phyloP scores from a whole-genome alignment of 2,329 filamentous ascomycete genomes.

The Blumeriella jaapii region DNA sequence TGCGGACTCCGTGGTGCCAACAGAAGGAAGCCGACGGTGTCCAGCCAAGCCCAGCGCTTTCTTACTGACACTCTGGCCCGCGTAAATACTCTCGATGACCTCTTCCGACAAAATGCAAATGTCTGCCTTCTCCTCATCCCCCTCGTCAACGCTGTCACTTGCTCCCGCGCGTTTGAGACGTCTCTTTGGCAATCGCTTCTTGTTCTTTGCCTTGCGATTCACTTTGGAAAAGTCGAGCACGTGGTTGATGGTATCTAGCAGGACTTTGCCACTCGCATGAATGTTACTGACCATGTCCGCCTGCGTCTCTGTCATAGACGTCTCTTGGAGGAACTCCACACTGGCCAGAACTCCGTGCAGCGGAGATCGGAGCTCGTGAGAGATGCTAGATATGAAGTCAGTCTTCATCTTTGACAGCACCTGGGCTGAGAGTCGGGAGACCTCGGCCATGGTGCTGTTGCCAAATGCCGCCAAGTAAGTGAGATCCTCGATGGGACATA shows the following conservation, averaged over 20 bases:
- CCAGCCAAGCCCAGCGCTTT: constrained; percentile 18
- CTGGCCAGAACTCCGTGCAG: constrained; percentile 48
- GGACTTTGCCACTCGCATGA: constrained; percentile 38
- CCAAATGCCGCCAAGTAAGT: constrained; percentile 40
- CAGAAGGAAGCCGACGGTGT: constrained; percentile 11
- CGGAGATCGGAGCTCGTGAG: constrained; percentile 49
- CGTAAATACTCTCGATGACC: constrained; percentile 25
- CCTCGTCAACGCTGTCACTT: constrained; percentile 11
- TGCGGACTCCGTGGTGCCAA: constrained; percentile 6
- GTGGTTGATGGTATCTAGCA: constrained; percentile 42
- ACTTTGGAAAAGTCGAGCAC: constrained; percentile 45
- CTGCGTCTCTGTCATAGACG: constrained; percentile 35
- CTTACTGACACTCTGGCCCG: constrained; percentile 20
- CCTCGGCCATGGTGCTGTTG: constrained; percentile 44
- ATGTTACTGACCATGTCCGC: constrained; percentile 37
- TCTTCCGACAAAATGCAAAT: constrained; percentile 24
- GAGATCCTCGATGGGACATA: constrained; percentile 37
- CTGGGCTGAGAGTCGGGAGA: constrained; percentile 37
- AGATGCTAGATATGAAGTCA: constrained; percentile 47
- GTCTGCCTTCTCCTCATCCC: constrained; percentile 18
- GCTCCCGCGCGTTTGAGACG: constrained; percentile 5
- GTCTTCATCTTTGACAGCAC: constrained; percentile 29
- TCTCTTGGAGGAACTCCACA: constrained; percentile 42
- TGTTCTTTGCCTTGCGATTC: constrained; percentile 28
- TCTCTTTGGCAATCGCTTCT: constrained; percentile 14